phyloP scores from a whole-genome alignment of 495 filamentous ascomycete genomes.

The Chaetomium tenue region DNA sequence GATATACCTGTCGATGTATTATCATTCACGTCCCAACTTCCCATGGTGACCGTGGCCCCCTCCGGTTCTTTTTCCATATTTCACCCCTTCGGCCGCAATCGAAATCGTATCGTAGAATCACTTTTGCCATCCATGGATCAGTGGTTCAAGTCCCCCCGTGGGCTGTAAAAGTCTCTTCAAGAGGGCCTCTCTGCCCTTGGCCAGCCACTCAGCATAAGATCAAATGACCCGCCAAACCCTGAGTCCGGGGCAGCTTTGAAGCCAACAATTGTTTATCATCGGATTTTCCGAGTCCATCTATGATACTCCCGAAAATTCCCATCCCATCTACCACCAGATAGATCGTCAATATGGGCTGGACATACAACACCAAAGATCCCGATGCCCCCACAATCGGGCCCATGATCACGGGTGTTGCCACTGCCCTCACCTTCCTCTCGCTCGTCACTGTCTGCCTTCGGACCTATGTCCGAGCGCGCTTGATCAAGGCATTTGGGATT shows the following conservation, averaged over 20 bases:
- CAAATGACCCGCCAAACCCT: background rate
- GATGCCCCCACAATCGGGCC: constrained; percentile 41
- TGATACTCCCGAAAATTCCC: background rate
- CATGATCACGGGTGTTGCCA: constrained; percentile 36
- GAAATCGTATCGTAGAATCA: too few relatives aligned
- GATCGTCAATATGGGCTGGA: constrained; percentile 42
- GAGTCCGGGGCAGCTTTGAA: background rate
- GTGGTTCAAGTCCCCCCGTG: background rate
- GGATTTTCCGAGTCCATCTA: background rate
- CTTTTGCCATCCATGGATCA: too few relatives aligned
- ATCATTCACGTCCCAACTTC: too few relatives aligned
- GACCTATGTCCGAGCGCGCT: constrained; percentile 36
- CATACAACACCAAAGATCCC: constrained; percentile 38
- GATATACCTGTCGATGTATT: too few relatives aligned
- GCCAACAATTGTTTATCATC: background rate
- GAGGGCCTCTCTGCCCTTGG: background rate
- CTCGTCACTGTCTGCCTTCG: constrained; percentile 39
- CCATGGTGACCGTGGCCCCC: too few relatives aligned
- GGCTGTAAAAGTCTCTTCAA: background rate
- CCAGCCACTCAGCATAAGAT: background rate
- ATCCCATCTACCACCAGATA: background rate
- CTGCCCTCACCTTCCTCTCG: constrained; percentile 36
- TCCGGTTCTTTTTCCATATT: too few relatives aligned
- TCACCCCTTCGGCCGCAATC: too few relatives aligned
- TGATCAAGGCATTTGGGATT: constrained; percentile 39